Base-by-base conservation (phyloP, 768 basidiomycete species). In the Boletellus ananas region DNA sequence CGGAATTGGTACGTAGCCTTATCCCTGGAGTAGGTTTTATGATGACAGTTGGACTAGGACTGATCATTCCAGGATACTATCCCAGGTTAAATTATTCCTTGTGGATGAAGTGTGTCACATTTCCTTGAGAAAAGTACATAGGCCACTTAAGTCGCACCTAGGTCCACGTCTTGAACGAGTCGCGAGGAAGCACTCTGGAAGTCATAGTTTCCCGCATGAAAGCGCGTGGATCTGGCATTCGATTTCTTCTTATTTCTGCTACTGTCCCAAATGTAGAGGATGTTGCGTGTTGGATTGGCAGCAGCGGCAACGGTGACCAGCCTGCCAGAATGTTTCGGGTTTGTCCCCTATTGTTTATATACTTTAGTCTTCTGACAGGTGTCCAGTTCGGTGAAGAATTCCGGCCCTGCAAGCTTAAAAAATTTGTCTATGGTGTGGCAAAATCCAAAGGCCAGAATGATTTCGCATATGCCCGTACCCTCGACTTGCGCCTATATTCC, bases 161-260 rank as follows among this genome's bases (percentile, higher is more conserved):
- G 88, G 90, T 97, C 2, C 95, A 99, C 62, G 84, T 95, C 49
- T 76, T 99, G 17, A 89, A 91, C 45, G 96, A 98, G 69, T 74
- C 76, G 20, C 81, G 96, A 31, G 96, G 96, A 17, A 89, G 93
- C 47, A 92, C 89, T 1, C 75, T 99, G 3, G 96, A 99, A 71
- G 95, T 95, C 16, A 81, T 98, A n/a, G 76, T 94, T 39, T 89
- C 90, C 3, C 83, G 96, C 21, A 95, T 98, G 91, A 94, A 89
- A 68, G 70, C 80, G 3, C 78, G 84, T 10, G 86, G 84, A 9
- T 74, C 76, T 3, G 65, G 69, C 2, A 82, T 91, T 21, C 84
- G 96, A 7, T 94, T 98, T 64, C 69, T 96, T 27, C 79, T 96
- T 16, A 81, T 97, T 34, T 95, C 93, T 0, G 95, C 95, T 6